Evolutionary conservation across 768 basidiomycete species (phyloP).

Genomic region (Crassisporium funariophilum): DNA sequence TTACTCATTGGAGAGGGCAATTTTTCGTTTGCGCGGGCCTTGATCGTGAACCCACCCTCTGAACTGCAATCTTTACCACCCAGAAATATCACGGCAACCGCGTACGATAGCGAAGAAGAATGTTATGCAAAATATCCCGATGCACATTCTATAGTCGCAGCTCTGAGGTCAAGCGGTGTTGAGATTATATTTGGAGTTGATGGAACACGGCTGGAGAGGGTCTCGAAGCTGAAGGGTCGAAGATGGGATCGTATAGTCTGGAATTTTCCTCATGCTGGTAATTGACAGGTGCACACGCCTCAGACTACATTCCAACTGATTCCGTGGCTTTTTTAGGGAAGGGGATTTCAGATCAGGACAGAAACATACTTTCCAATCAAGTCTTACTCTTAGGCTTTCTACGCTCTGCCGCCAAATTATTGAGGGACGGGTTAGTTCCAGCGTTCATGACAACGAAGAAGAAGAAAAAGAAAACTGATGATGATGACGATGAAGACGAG

Average conservation of each 20-base stretch:
- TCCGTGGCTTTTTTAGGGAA: constrained; percentile 66
- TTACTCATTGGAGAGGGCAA: constrained; percentile 92
- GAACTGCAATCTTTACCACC: constrained; percentile 56
- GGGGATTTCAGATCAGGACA: constrained; percentile 90
- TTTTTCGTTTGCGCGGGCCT: constrained; percentile 86
- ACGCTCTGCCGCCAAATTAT: constrained; percentile 63
- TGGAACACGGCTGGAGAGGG: constrained; percentile 73
- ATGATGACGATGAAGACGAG: constrained; percentile 47
- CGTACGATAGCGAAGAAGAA: constrained; percentile 77
- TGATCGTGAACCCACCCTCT: constrained; percentile 53
- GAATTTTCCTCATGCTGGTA: constrained; percentile 97
- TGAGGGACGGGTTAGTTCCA: constrained; percentile 62
- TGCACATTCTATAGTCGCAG: constrained; percentile 57
- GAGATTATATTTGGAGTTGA: constrained; percentile 82
- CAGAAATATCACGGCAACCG: constrained; percentile 78
- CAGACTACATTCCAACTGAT: too few species aligned
- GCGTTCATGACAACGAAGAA: constrained; percentile 39
- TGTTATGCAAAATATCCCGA: constrained; percentile 86
- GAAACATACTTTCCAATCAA: constrained; percentile 92
- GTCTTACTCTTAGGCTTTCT: constrained; percentile 80
- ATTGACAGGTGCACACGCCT: too few species aligned
- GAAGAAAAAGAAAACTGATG: constrained; percentile 46
- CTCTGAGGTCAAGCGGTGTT: constrained; percentile 60
- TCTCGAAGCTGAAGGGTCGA: constrained; percentile 54
- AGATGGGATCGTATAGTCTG: constrained; percentile 83